phyloP scores from a whole-genome alignment of 176 grass and related monocot genomes.

The Coix lacrymajobi region DNA sequence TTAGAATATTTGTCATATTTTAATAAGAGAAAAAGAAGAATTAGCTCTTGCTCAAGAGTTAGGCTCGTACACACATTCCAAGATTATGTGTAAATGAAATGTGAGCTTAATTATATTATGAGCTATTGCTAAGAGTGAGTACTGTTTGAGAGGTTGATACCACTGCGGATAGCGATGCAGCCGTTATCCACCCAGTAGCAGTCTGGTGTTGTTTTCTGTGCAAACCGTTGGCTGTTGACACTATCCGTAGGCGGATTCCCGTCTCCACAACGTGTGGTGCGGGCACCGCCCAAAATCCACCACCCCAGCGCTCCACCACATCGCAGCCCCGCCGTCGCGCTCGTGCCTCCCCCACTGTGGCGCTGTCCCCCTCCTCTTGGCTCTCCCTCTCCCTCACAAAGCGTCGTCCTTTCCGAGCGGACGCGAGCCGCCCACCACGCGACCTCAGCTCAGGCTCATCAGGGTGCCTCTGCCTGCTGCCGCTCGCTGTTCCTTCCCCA shows the following conservation, averaged over 20 bases:
- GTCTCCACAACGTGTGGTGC: conserved; percentile 29
- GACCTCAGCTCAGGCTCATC: no score
- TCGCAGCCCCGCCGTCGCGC: not conserved
- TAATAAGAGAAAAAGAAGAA: no score
- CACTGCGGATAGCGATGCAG: no score
- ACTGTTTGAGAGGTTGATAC: no score
- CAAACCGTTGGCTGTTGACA: not conserved
- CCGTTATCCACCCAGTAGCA: not conserved
- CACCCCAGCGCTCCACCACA: conserved; percentile 6
- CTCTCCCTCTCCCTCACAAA: not conserved
- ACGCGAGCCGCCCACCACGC: not conserved
- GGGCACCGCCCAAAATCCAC: conserved; percentile 17
- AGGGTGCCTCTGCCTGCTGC: not conserved
- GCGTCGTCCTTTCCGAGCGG: not conserved
- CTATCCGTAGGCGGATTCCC: conserved; percentile 35
- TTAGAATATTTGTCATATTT: no score
- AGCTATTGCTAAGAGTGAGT: no score
- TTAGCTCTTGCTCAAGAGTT: no score
- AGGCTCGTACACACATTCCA: no score
- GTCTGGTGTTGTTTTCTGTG: no score
- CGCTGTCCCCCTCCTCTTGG: not conserved
- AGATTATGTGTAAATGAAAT: no score
- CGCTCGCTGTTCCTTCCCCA: not conserved
- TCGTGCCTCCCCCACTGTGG: not conserved
- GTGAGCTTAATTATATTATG: no score